Evolutionary conservation across 78 protist species (phyloP).

Genomic region (Tieghemostelium lacteum): DNA sequence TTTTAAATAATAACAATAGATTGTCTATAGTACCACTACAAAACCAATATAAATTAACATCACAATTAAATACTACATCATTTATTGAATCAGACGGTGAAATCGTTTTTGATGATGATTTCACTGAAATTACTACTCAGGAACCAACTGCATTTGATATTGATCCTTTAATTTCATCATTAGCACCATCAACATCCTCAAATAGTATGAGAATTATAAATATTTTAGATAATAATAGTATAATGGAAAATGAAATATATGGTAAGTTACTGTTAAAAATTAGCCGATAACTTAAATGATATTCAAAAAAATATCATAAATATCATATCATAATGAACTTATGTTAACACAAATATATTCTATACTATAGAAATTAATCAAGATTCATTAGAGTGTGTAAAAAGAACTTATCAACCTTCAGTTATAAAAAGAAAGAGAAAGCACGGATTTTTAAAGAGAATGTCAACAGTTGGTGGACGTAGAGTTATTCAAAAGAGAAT

Average conservation of each 20-base stretch:
- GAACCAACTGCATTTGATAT: conserved; percentile 26
- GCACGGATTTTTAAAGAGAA: conserved; percentile 60
- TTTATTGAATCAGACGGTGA: background rate
- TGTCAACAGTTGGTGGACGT: conserved; percentile 42
- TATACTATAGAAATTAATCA: background rate
- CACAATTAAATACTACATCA: background rate
- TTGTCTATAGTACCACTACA: background rate
- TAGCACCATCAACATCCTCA: conserved; percentile 7
- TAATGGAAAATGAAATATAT: background rate
- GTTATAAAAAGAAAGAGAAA: conserved; percentile 68
- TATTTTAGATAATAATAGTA: background rate
- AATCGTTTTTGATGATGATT: background rate
- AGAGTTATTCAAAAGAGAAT: conserved; percentile 38
- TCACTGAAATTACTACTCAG: background rate
- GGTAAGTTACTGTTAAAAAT: background rate
- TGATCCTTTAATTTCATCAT: background rate
- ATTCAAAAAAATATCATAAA: background rate
- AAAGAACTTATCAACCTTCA: conserved; percentile 81
- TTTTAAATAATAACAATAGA: no score
- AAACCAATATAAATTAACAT: background rate
- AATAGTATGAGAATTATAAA: background rate
- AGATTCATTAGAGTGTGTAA: conserved; percentile 25
- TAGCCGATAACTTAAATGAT: background rate
- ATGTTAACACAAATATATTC: background rate
- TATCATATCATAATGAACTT: background rate